Conservation (phyloP, 192 early-diverging fungal genomes). For the Diversispora epigaea region DNA sequence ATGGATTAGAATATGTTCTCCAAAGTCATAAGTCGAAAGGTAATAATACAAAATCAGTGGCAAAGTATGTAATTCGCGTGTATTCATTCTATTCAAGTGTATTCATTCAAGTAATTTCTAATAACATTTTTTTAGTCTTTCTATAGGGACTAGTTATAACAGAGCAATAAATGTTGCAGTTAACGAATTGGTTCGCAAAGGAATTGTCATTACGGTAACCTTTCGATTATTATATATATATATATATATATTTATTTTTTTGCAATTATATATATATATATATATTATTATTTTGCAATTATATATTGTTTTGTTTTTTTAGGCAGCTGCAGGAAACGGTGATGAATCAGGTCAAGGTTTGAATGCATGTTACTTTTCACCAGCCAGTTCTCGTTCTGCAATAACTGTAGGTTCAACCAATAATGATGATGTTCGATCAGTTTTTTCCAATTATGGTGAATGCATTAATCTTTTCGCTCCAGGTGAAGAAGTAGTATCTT, state of each 20-base stretch:
- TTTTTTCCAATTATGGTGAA: conserved; percentile 51
- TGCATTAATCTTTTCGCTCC: conserved; percentile 58
- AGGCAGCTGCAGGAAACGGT: conserved; percentile 48
- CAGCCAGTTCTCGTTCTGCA: conserved; percentile 43
- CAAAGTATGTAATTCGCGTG: conserved; percentile 6
- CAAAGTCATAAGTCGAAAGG: conserved; percentile 15
- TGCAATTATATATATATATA: not conserved
- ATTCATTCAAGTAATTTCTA: not conserved
- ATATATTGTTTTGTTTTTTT: too few species aligned
- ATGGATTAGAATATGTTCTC: conserved; percentile 45
- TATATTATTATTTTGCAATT: conserved; percentile 5
- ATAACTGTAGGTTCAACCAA: conserved; percentile 54
- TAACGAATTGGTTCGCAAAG: conserved; percentile 39
- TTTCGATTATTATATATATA: not conserved
- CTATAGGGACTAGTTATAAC: conserved; percentile 31
- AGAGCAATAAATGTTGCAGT: conserved; percentile 35
- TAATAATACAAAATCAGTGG: not conserved
- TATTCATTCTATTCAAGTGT: not conserved
- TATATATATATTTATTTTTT: not conserved
- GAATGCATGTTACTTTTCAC: conserved; percentile 52
- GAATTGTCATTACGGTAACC: conserved; percentile 35
- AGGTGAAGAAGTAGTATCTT: conserved; percentile 12
- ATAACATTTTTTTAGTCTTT: conserved; percentile 39
- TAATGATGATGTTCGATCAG: conserved; percentile 43
- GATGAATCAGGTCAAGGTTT: conserved; percentile 46